These are phyloP conservation scores for Cucurbita pepo DNA, from an alignment of 306 rosid species.

Conservation along the genomic window DNA sequence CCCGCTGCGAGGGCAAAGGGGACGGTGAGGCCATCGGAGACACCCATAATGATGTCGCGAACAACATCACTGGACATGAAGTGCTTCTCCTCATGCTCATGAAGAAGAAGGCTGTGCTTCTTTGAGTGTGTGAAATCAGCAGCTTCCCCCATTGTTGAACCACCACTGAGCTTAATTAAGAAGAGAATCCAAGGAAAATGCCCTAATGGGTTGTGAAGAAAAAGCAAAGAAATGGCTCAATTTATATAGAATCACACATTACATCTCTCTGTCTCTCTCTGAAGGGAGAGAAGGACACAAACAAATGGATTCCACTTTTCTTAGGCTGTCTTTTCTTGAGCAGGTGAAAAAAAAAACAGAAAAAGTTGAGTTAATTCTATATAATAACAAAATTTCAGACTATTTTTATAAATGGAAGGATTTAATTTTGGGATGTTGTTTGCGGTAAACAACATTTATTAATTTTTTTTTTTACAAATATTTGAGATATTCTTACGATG, in stretches of 20 bases:
- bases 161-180: not conserved
- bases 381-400: not conserved
- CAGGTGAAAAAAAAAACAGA: not conserved
- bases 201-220: not conserved
- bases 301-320: not conserved
- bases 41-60: conserved; percentile 36
- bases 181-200: no score
- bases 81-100: conserved; percentile 36
- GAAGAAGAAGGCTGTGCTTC: conserved; percentile 24
- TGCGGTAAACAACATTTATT: not conserved
- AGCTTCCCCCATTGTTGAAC: conserved; percentile 2
- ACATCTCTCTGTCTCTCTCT: not conserved
- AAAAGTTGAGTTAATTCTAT: not conserved
- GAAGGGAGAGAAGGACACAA: not conserved
- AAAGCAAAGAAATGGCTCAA: not conserved
- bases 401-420: not conserved
- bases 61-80: conserved; percentile 39
- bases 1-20: conserved; percentile 39
- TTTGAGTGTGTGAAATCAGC: conserved; percentile 15
- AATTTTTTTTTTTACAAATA: no score
- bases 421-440: not conserved
- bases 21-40: conserved; percentile 38
- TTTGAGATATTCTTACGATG: no score
- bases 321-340: no score
- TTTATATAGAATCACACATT: no score